These are phyloP conservation scores for Tetrahymena malaccensis DNA, from an alignment of 73 alveolate genomes.

Conservation along the genomic window DNA sequence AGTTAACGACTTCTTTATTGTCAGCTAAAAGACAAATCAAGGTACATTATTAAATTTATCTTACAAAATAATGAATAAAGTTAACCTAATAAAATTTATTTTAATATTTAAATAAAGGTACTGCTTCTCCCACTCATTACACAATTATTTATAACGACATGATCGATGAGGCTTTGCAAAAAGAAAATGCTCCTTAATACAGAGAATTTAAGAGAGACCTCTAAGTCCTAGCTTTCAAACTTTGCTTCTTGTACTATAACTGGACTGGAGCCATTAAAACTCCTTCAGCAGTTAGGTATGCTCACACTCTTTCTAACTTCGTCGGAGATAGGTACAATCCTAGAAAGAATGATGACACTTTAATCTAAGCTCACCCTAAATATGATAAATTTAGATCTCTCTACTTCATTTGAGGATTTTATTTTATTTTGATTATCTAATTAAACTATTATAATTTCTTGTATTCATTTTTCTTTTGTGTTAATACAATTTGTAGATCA, in stretches of 20 bases:
- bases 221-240: conserved; percentile 59
- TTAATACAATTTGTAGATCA: neutral
- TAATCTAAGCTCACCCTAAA: neutral
- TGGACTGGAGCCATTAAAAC: conserved; percentile 84
- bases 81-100: too few relatives aligned
- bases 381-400: neutral
- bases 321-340: conserved; percentile 62
- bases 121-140: conserved; percentile 93
- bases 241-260: conserved; percentile 87
- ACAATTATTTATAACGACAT: conserved; percentile 64
- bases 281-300: conserved; percentile 90
- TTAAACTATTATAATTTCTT: neutral
- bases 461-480: neutral
- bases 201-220: conserved; percentile 55
- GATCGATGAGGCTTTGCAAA: conserved; percentile 43
- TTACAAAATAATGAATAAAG: too few relatives aligned
- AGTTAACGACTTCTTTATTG: conserved; percentile 86
- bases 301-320: conserved; percentile 79
- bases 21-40: conserved; percentile 74
- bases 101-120: conserved; percentile 46
- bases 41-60: neutral
- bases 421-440: too few relatives aligned
- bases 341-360: neutral
- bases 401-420: neutral
- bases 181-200: neutral